These are phyloP conservation scores for Lophium mytilinum DNA, from an alignment of 495 filamentous ascomycete species.

Conservation along the genomic window DNA sequence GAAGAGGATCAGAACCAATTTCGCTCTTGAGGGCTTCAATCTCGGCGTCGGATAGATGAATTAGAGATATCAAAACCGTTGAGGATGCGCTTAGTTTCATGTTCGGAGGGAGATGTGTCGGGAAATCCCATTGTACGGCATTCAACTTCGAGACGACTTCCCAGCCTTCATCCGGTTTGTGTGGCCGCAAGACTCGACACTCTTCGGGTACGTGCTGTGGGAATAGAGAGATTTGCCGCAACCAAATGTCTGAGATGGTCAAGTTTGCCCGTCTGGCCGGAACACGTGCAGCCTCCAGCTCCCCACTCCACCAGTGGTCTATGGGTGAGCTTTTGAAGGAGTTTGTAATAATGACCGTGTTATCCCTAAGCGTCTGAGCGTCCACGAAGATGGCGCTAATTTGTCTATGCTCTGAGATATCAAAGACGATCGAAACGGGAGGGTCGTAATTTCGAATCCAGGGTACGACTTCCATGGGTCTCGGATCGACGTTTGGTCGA, in stretches of 20 bases:
- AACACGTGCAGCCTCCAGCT: no score
- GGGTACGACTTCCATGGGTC: background rate
- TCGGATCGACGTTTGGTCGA: no score
- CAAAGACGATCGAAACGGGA: background rate
- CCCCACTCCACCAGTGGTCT: no score
- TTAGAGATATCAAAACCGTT: conserved; percentile 1
- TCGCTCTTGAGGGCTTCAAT: background rate
- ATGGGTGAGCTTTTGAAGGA: no score
- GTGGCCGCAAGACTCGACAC: background rate
- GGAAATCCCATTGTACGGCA: background rate
- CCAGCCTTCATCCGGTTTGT: background rate
- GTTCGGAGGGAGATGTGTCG: background rate
- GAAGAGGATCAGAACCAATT: background rate
- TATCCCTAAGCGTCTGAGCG: background rate
- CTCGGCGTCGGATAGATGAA: background rate
- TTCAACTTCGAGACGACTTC: background rate
- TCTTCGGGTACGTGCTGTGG: no score
- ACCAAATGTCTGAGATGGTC: no score
- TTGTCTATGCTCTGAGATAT: background rate
- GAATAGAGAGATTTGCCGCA: no score
- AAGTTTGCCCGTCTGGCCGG: no score
- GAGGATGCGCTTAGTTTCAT: background rate
- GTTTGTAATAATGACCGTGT: no score
- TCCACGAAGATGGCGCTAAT: background rate
- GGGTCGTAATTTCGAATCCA: conserved; percentile 1